These are phyloP conservation scores for Biscogniauxia mediterranea DNA, from an alignment of 2,329 filamentous ascomycete genomes.

Conservation along the genomic window DNA sequence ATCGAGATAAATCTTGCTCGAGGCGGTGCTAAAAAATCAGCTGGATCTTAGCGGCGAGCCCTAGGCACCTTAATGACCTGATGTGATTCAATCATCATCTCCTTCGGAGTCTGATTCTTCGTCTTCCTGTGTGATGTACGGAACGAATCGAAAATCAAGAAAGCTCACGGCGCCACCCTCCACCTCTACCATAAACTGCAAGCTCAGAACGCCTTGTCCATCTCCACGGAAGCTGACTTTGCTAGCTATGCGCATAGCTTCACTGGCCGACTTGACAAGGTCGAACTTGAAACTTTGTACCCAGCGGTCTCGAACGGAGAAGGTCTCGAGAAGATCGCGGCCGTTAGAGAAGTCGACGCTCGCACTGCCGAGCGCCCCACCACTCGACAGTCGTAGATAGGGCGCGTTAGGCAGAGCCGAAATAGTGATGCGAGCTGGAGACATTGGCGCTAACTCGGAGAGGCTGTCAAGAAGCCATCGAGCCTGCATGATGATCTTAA, in stretches of 20 bases:
- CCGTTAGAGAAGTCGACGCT: slow-evolving; percentile 66
- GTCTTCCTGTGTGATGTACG: slow-evolving; percentile 63
- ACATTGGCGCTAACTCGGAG: slow-evolving; percentile 66
- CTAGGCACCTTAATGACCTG: background rate
- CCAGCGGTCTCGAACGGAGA: slow-evolving; percentile 60
- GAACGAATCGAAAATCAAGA: slow-evolving; percentile 80
- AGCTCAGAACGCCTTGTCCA: slow-evolving; percentile 81
- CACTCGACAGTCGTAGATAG: slow-evolving; percentile 71
- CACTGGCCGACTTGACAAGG: slow-evolving; percentile 77
- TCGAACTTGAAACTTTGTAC: slow-evolving; percentile 81
- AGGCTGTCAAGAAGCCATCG: slow-evolving; percentile 70
- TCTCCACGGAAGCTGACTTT: slow-evolving; percentile 93
- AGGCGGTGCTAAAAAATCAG: background rate
- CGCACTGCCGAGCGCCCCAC: slow-evolving; percentile 58
- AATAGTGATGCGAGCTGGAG: slow-evolving; percentile 71
- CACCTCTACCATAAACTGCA: slow-evolving; percentile 95
- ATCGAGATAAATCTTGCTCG: background rate
- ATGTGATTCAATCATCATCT: slow-evolving; percentile 28
- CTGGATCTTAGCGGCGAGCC: background rate
- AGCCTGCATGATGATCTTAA: slow-evolving; percentile 94
- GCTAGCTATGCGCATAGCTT: slow-evolving; percentile 89
- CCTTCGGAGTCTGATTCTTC: slow-evolving; percentile 46
- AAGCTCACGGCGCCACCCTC: slow-evolving; percentile 70
- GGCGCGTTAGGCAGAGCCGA: slow-evolving; percentile 62
- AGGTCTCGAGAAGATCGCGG: slow-evolving; percentile 70